Evolutionary conservation across 2,329 filamentous ascomycete species (phyloP).

Genomic region (Claviceps capensis): DNA sequence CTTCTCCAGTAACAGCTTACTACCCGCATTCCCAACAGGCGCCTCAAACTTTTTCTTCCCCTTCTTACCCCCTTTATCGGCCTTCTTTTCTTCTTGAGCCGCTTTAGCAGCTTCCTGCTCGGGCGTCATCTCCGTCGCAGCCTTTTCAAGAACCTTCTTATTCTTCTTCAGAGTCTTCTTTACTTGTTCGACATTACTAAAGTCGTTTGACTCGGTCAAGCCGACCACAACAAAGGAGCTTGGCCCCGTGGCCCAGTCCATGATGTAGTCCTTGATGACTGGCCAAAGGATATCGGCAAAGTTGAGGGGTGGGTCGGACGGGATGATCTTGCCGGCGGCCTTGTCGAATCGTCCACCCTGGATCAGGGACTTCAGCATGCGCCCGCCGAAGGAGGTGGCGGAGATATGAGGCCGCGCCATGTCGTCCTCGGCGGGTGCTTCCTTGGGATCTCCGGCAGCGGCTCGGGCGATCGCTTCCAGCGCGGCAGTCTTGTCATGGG

Average conservation of each 20-base stretch:
- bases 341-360: constrained; percentile 79
- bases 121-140: constrained; percentile 43
- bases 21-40: constrained; percentile 46
- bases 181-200: constrained; percentile 52
- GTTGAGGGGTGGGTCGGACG: constrained; percentile 59
- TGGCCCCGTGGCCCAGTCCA: constrained; percentile 74
- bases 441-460: constrained; percentile 41
- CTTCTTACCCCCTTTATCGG: constrained; percentile 28
- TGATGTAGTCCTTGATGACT: constrained; percentile 58
- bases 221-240: constrained; percentile 80
- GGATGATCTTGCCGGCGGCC: constrained; percentile 53
- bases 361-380: constrained; percentile 83
- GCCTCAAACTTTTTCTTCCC: constrained; percentile 29
- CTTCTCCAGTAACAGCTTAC: constrained; percentile 46
- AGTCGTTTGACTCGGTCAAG: constrained; percentile 62
- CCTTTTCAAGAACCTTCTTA: constrained; percentile 56
- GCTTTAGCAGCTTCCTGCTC: constrained; percentile 39
- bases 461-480: constrained; percentile 55
- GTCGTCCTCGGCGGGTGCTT: constrained; percentile 26
- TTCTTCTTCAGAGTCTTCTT: constrained; percentile 58
- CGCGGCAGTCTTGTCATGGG: constrained; percentile 57
- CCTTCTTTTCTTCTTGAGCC: constrained; percentile 30
- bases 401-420: constrained; percentile 40
- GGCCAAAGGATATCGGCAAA: constrained; percentile 77
- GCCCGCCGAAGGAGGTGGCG: constrained; percentile 50